Evolutionary conservation across 1,284 basidiomycete genomes (phyloP).

Genomic region (Wallemia mellicola): DNA sequence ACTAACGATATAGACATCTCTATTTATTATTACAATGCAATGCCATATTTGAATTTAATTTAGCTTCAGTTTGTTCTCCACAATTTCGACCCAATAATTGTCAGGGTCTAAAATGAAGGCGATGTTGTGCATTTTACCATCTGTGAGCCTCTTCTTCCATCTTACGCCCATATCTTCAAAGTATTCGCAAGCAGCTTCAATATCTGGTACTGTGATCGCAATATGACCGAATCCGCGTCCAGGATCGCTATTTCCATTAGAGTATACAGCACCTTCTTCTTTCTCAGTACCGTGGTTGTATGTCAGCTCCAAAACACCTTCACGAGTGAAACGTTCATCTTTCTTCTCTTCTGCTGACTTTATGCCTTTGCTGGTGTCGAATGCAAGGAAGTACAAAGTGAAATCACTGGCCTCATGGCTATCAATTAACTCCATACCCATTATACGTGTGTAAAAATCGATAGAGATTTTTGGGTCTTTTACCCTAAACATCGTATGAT

Average conservation of each 20-base stretch:
- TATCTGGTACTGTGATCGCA: background rate
- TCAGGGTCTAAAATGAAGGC: background rate
- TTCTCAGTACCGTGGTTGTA: background rate
- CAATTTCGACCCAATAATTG: background rate
- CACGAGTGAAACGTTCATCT: background rate
- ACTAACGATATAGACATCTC: constrained; percentile 13
- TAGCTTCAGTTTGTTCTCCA: background rate
- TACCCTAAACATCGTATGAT: background rate
- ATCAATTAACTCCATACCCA: background rate
- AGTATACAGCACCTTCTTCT: background rate
- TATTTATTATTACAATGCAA: background rate
- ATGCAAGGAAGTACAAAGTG: background rate
- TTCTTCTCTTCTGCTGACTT: background rate
- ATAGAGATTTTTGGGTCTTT: background rate
- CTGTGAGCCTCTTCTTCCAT: background rate
- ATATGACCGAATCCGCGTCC: background rate
- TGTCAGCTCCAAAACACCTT: background rate
- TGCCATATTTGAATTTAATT: background rate
- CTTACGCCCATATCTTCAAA: background rate
- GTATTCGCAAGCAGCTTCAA: background rate
- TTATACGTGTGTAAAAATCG: background rate
- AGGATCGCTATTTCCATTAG: background rate
- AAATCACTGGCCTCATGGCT: background rate
- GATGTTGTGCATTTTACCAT: background rate
- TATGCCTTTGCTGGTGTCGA: background rate